Conservation (phyloP, 208 protist species). For the Vickermania spadyakhi region DNA sequence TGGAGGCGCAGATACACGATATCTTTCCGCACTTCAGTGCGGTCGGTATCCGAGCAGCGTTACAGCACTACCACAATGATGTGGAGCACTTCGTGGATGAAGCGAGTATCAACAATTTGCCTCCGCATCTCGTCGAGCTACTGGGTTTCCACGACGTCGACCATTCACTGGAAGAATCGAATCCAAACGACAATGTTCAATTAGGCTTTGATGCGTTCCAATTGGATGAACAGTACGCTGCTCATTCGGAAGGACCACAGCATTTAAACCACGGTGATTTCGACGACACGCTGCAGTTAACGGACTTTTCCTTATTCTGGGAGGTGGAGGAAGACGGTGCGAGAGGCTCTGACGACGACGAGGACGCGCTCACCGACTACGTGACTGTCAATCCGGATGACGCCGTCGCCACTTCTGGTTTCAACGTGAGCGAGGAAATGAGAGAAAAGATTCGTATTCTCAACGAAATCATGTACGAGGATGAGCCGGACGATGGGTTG, state of each 20-base stretch:
- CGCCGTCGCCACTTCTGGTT: constrained; percentile 22
- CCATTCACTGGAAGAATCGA: constrained; percentile 11
- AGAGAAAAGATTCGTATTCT: constrained; percentile 77
- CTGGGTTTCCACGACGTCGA: constrained; percentile 15
- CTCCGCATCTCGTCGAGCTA: constrained; percentile 56
- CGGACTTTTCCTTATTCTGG: background rate
- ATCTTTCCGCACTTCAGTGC: constrained; percentile 72
- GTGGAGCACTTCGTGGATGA: constrained; percentile 85
- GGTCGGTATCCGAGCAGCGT: constrained; percentile 35
- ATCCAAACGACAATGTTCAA: background rate
- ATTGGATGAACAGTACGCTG: background rate
- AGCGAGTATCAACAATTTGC: constrained; percentile 76
- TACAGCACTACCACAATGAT: constrained; percentile 81
- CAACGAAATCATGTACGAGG: constrained; percentile 84
- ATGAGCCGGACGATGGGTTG: constrained; percentile 76
- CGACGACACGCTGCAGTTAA: constrained; percentile 8
- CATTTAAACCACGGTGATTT: background rate
- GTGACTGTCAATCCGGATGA: constrained; percentile 15
- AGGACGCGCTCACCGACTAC: constrained; percentile 8
- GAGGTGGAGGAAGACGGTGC: constrained; percentile 10
- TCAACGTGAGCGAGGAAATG: constrained; percentile 67
- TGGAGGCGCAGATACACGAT: constrained; percentile 66
- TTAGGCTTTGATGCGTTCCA: background rate
- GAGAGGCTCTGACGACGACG: background rate
- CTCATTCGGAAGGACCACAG: background rate